Conservation (phyloP, 2,329 filamentous ascomycete species). For the Alternaria panax region DNA sequence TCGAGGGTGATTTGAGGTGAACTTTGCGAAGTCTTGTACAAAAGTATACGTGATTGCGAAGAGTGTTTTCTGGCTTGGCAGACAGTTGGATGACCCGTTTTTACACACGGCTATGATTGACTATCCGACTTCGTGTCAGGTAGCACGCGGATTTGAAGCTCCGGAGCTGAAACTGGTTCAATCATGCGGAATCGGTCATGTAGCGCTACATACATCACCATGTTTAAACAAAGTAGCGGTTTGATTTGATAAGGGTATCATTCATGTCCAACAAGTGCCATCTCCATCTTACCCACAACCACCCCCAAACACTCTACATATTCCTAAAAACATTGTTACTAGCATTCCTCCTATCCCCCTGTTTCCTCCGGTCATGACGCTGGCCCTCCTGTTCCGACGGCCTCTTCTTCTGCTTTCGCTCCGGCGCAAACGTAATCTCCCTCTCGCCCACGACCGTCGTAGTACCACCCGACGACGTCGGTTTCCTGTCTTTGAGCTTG, state of each 20-base stretch:
- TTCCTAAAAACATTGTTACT: slow-evolving; percentile 77
- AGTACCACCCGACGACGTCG: slow-evolving; percentile 13
- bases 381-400: slow-evolving; percentile 31
- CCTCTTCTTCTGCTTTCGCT: slow-evolving; percentile 55
- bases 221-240: too few species aligned
- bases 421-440: slow-evolving; percentile 76
- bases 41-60: too few species aligned
- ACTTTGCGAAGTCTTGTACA: too few species aligned
- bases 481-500: slow-evolving; percentile 43
- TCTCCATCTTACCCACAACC: not conserved
- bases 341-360: slow-evolving; percentile 70
- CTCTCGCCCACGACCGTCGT: slow-evolving; percentile 60
- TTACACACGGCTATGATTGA: too few species aligned
- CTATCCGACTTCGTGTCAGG: too few species aligned
- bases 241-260: slow-evolving; percentile 8
- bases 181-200: too few species aligned
- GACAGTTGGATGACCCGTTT: too few species aligned
- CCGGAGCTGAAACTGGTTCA: too few species aligned
- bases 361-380: slow-evolving; percentile 49
- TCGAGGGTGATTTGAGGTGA: too few species aligned
- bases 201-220: too few species aligned
- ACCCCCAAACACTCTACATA: slow-evolving; percentile 55
- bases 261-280: not conserved
- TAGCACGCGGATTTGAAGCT: too few species aligned
- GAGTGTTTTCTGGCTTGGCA: too few species aligned